Base-by-base conservation (phyloP, 1,284 basidiomycete species). In the Veloporphyrellus conicus region DNA sequence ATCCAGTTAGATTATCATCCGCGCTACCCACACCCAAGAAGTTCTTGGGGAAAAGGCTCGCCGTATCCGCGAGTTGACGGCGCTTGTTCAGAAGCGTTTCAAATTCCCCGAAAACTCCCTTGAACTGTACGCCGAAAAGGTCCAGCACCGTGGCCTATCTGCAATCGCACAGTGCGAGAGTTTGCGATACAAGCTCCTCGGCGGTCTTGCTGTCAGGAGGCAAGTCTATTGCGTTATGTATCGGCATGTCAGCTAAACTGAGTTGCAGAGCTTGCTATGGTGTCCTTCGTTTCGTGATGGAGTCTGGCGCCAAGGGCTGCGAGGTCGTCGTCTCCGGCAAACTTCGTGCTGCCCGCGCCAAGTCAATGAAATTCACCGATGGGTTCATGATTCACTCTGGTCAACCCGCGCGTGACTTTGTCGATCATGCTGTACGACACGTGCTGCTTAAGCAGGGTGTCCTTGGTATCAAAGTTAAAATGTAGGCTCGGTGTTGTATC, bases 381-480 rank as follows among this genome's bases (percentile, higher is more conserved):
- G 96, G 96, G 45, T 98, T 97, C 87, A 98, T 99, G 93, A 95
- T 99, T 72, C 96, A 99, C 86, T 98, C 96, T 59, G 96, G 96
- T 83, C 95, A 99, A 77, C 96, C 96, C 63, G 87, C 85, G 49
- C 78, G 86, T 54, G 96, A 99, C 72, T 99, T 95, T 64, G 93
- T 99, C 54, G 95, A 99, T 78, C 84, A 93, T 66, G 96, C 96
- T 54, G 94, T 98, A 66, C 86, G 96, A 62, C 96, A 99, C 80
- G 96, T 99, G 62, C 82, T 99, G 64, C 86, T 99, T 64, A 89
- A 93, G 68, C 96, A 99, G 74, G 96, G 96, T 87, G 96, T 99
- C 52, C 84, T 99, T 59, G 96, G 96, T 69, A 98, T 99, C 81
- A 99, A 99, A 76, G 96, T 99, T 70, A 99, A 99, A 79, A 99